Conservation (phyloP, 2,329 filamentous ascomycete genomes). For the Corinectria fuckeliana region DNA sequence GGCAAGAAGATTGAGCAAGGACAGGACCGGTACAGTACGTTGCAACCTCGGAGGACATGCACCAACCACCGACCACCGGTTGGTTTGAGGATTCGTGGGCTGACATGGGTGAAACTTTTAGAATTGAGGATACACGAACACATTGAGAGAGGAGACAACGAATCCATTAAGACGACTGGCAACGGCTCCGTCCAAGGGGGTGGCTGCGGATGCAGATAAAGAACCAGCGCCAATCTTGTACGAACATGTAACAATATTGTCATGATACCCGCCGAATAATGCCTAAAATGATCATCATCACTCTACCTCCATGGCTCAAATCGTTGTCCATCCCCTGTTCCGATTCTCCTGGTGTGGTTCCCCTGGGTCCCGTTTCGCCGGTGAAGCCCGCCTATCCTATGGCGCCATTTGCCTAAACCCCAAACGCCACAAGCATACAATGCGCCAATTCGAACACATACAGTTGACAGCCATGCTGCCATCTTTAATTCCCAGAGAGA, state of each 20-base stretch:
- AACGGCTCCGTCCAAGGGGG: conserved; percentile 42
- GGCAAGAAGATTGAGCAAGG: conserved; percentile 61
- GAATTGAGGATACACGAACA: conserved; percentile 88
- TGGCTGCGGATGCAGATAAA: conserved; percentile 43
- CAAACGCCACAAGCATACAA: conserved; percentile 39
- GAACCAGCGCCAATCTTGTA: conserved; percentile 29
- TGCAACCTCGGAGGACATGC: too few species aligned
- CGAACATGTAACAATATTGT: conserved; percentile 40
- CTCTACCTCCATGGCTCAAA: conserved; percentile 26
- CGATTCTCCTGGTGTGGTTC: conserved; percentile 19
- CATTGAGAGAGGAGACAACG: conserved; percentile 92
- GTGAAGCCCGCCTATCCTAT: conserved; percentile 20
- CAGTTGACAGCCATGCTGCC: conserved; percentile 36
- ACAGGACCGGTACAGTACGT: conserved; percentile 66
- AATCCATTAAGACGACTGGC: conserved; percentile 76
- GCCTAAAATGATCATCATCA: conserved; percentile 22
- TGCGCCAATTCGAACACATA: conserved; percentile 13
- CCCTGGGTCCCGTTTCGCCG: conserved; percentile 27
- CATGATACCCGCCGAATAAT: conserved; percentile 43
- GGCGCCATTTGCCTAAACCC: conserved; percentile 20
- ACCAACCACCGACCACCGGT: background rate
- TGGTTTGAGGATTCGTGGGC: background rate
- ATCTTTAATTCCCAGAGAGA: conserved; percentile 74
- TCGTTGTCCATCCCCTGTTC: conserved; percentile 18
- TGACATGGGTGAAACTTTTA: conserved; percentile 46